Percentiles rank a stretch among this genome's conserved stretches.
Evolutionary conservation across 2,329 filamentous ascomycete genomes (phyloP).

Genomic region (Mollisiaceae sp.): DNA sequence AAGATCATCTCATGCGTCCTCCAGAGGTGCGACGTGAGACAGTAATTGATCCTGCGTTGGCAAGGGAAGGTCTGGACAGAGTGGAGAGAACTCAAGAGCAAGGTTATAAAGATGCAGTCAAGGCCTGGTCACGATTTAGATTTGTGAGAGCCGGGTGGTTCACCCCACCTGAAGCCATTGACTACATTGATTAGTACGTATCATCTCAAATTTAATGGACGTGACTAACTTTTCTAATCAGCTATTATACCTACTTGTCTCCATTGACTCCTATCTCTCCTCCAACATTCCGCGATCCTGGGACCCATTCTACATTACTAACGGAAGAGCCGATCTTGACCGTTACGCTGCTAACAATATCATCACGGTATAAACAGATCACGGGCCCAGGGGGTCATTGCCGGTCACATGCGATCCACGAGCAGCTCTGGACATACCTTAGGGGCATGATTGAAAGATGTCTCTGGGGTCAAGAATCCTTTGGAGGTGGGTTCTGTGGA

Average conservation of each 20-base stretch:
- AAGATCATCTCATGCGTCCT: constrained; percentile 30
- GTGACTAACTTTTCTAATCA: constrained; percentile 43
- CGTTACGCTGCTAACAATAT: constrained; percentile 88
- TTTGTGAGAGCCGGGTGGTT: constrained; percentile 99
- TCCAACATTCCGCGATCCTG: constrained; percentile 84
- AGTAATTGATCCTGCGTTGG: constrained; percentile 40
- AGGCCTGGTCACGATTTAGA: constrained; percentile 88
- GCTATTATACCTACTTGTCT: constrained; percentile 89
- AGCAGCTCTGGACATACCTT: constrained; percentile 93
- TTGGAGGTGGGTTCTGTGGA: constrained; percentile 84
- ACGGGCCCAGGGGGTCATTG: constrained; percentile 80
- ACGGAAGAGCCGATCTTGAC: constrained; percentile 92
- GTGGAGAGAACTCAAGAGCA: constrained; percentile 49
- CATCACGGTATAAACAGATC: constrained; percentile 84
- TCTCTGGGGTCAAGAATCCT: constrained; percentile 95
- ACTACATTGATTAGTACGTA: constrained; percentile 87
- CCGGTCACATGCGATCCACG: constrained; percentile 88
- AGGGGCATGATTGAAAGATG: constrained; percentile 94
- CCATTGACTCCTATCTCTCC: constrained; percentile 93
- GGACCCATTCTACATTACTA: constrained; percentile 78
- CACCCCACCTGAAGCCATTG: constrained; percentile 88
- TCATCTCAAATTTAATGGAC: background rate
- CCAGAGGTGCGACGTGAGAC: constrained; percentile 31
- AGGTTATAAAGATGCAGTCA: constrained; percentile 72
- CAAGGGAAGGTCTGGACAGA: constrained; percentile 24